phyloP scores from a whole-genome alignment of 1,284 basidiomycete genomes.

The Irpex sp. region DNA sequence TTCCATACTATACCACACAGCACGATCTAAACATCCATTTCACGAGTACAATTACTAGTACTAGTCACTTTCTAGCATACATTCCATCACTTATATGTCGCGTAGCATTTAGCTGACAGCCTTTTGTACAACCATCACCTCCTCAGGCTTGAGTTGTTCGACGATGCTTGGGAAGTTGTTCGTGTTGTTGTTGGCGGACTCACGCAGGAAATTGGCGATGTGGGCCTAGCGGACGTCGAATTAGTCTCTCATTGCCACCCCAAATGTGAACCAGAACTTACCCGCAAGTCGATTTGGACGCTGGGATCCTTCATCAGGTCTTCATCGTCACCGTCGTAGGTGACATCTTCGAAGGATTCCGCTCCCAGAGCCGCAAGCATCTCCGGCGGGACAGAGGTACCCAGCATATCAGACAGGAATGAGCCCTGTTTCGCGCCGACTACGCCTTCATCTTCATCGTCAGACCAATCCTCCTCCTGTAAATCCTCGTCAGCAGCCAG shows the following conservation, averaged over 20 bases:
- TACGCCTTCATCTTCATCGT: slow-evolving; percentile 47
- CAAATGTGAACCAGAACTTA: slow-evolving; percentile 31
- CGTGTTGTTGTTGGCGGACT: slow-evolving; percentile 64
- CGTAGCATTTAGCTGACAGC: slow-evolving; percentile 33
- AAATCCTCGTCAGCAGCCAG: slow-evolving; percentile 1
- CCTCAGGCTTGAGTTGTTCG: slow-evolving; percentile 63
- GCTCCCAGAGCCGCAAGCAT: slow-evolving; percentile 21
- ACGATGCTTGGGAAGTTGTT: slow-evolving; percentile 65
- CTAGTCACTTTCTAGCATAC: background rate
- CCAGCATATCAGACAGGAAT: slow-evolving; percentile 67
- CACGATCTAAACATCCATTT: background rate
- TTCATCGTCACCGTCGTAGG: slow-evolving; percentile 51
- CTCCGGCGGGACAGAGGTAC: slow-evolving; percentile 22
- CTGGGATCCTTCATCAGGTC: slow-evolving; percentile 86
- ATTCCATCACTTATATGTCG: background rate
- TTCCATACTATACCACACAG: background rate
- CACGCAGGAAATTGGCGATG: slow-evolving; percentile 63
- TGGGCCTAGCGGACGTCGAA: slow-evolving; percentile 45
- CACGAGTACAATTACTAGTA: too few species aligned
- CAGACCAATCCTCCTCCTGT: slow-evolving; percentile 86
- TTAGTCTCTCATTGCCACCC: slow-evolving; percentile 20
- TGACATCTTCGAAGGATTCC: slow-evolving; percentile 55
- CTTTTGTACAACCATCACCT: slow-evolving; percentile 62
- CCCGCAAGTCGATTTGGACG: slow-evolving; percentile 86
- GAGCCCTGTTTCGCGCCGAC: slow-evolving; percentile 51